A percentile compares a stretch with the other conserved stretches of the same genome.
phyloP scores from a whole-genome alignment of 768 basidiomycete species.

The Pholiota microspora region DNA sequence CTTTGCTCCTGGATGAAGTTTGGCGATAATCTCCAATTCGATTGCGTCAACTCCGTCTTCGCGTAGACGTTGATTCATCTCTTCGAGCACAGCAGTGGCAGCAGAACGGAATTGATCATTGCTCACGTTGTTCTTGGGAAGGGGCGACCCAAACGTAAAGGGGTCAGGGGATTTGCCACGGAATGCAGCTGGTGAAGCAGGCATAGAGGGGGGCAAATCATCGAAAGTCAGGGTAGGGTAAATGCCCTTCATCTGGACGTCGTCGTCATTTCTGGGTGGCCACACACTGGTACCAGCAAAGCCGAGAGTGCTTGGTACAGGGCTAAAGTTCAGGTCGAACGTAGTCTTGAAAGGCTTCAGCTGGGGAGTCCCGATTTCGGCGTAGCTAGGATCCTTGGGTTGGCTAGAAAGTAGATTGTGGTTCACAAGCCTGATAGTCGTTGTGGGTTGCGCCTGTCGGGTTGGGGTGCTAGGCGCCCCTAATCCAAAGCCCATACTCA shows the following conservation, averaged over 20 bases:
- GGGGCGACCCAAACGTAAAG: slow-evolving; percentile 79
- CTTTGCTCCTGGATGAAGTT: slow-evolving; percentile 30
- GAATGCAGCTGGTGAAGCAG: slow-evolving; percentile 21
- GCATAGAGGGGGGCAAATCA: slow-evolving; percentile 32
- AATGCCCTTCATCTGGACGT: slow-evolving; percentile 26
- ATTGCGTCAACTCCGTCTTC: slow-evolving; percentile 54
- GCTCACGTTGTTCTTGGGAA: slow-evolving; percentile 58
- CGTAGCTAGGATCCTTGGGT: slow-evolving; percentile 17
- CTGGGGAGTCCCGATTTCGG: slow-evolving; percentile 48
- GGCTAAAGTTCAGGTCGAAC: slow-evolving; percentile 68
- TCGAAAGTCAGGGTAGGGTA: slow-evolving; percentile 38
- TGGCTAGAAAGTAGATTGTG: slow-evolving; percentile 18
- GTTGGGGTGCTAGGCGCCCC: slow-evolving; percentile 39
- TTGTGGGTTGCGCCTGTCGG: slow-evolving; percentile 39
- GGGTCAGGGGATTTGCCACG: slow-evolving; percentile 33
- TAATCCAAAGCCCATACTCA: slow-evolving; percentile 51
- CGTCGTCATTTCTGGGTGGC: slow-evolving; percentile 24
- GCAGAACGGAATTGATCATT: slow-evolving; percentile 66
- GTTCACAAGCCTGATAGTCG: slow-evolving; percentile 50
- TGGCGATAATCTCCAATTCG: slow-evolving; percentile 42
- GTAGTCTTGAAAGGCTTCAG: slow-evolving; percentile 64
- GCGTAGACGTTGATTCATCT: slow-evolving; percentile 75
- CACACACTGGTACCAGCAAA: slow-evolving; percentile 27
- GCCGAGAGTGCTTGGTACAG: slow-evolving; percentile 23
- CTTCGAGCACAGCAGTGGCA: slow-evolving; percentile 70